Evolutionary conservation across 352 stramenopile species (phyloP).

Genomic region (Phytophthora podocarpi): DNA sequence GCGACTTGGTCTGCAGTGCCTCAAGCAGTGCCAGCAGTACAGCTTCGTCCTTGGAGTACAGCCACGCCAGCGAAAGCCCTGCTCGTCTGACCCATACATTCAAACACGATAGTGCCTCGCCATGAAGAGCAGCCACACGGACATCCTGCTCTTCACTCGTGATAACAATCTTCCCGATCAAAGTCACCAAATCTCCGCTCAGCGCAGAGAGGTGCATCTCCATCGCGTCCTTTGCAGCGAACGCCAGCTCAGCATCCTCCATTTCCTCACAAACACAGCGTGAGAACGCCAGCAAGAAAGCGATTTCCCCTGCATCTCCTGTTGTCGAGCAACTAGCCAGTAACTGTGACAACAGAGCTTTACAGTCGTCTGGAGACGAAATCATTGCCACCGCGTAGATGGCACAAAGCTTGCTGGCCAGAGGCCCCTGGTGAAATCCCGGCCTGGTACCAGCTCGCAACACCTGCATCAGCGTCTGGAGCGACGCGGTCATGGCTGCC

Average conservation of each 20-base stretch:
- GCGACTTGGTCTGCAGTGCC: slow-evolving; percentile 52
- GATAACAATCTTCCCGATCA: slow-evolving; percentile 58
- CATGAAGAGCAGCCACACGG: slow-evolving; percentile 43
- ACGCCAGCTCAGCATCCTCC: slow-evolving; percentile 62
- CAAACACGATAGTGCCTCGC: slow-evolving; percentile 61
- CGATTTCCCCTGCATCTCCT: slow-evolving; percentile 38
- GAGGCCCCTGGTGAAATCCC: slow-evolving; percentile 35
- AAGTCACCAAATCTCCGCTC: slow-evolving; percentile 47
- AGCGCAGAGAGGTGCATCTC: slow-evolving; percentile 53
- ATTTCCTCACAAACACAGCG: slow-evolving; percentile 75
- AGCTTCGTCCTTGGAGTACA: slow-evolving; percentile 49
- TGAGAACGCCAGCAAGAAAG: slow-evolving; percentile 60
- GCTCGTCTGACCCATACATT: slow-evolving; percentile 62
- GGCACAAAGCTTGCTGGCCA: slow-evolving; percentile 64
- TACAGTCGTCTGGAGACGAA: slow-evolving; percentile 59
- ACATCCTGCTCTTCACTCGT: slow-evolving; percentile 35
- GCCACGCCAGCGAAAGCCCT: slow-evolving; percentile 56
- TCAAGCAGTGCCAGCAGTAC: slow-evolving; percentile 53
- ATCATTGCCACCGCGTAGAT: slow-evolving; percentile 64
- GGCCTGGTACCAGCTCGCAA: slow-evolving; percentile 27
- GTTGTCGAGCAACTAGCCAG: slow-evolving; percentile 28
- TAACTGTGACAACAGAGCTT: slow-evolving; percentile 40
- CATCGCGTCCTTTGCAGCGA: slow-evolving; percentile 67
- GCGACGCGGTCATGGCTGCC: slow-evolving; percentile 36
- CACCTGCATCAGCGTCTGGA: slow-evolving; percentile 48